Base-by-base conservation (phyloP, 805 yeast species). In the Metschnikowia drakensbergensis region DNA sequence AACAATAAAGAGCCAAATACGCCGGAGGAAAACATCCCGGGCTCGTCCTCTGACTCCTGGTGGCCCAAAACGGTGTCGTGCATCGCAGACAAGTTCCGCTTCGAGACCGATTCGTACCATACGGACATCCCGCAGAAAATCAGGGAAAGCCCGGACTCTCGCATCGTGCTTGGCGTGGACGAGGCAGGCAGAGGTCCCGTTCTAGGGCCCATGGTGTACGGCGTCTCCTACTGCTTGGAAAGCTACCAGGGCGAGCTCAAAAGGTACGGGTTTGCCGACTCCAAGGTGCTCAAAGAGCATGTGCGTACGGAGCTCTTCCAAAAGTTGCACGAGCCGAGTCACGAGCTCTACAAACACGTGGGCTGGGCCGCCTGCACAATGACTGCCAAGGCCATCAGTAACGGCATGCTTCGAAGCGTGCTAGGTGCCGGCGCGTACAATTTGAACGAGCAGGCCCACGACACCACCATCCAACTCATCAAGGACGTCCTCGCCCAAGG, bases 101-200 rank as follows among this genome's bases (percentile, higher is more conserved):
- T 71, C 44, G 61, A 63, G 8, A 71, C 86, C 1, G 61, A 75
- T 11, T 76, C 87, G 0, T 79, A 72, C 57, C 68, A 64, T 37
- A 74, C 87, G 0, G 68, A 65, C 0, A 66, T 83, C 2, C 90
- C 90, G 0, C 44, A 38, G 3, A 51, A 39, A 6, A 61, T 80
- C 17, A 31, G 47, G 9, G 60, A 59, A 9, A 53, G 42, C 17
- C 68, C 72, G 1, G 49, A 55, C 1, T 70, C 65, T 9, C 71
- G 76, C 0, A 76, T 83, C 1, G 75, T 83, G 6, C 66, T 94
- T 8, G 99, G 99, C 1, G 96, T 94, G 1, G 99, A 94, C 65
- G 99, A 94, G 64, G 99, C 99, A 0, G 99, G 99, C 0, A 76
- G 99, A 55, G 99, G 99, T 0, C 99, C 99, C 0, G 97, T 95